Conservation (phyloP, 179 eudicot genomes). For the Vitellaria paradoxa region DNA sequence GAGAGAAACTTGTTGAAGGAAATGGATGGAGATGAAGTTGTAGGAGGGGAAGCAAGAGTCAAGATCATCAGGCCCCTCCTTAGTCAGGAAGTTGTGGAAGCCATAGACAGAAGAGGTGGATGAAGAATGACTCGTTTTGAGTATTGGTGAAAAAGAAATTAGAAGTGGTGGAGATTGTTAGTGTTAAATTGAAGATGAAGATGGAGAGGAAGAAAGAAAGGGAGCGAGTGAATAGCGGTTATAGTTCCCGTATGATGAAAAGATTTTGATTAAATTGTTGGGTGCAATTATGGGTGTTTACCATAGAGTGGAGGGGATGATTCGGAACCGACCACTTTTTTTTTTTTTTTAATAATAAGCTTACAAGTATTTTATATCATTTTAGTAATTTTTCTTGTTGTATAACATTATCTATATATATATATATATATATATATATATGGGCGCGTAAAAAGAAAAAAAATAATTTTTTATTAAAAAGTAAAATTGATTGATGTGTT, state of each 20-base stretch:
- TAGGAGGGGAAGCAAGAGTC: constrained; percentile 51
- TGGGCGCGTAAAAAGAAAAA: no score
- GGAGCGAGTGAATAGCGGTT: not conserved
- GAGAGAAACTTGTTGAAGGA: constrained; percentile 35
- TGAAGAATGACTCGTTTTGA: constrained; percentile 45
- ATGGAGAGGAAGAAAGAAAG: constrained; percentile 1
- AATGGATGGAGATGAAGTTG: constrained; percentile 59
- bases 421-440: no score
- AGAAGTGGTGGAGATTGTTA: not conserved
- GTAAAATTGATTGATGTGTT: no score
- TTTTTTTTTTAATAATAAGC: no score
- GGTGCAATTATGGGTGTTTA: constrained; percentile 69
- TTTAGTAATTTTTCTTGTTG: no score
- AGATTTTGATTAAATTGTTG: not conserved
- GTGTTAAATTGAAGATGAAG: constrained; percentile 18
- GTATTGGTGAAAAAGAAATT: not conserved
- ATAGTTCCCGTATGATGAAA: not conserved
- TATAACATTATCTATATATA: no score
- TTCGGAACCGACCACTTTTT: constrained; percentile 70
- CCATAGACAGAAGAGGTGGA: constrained; percentile 57
- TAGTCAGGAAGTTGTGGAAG: constrained; percentile 66
- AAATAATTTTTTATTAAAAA: no score
- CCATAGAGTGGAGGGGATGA: constrained; percentile 78
- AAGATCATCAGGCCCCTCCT: constrained; percentile 56
- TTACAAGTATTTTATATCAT: no score